Percentiles rank a stretch among this genome's conserved stretches.
Evolutionary conservation across 768 basidiomycete species (phyloP).

Genomic region (Trametopsis cervina): DNA sequence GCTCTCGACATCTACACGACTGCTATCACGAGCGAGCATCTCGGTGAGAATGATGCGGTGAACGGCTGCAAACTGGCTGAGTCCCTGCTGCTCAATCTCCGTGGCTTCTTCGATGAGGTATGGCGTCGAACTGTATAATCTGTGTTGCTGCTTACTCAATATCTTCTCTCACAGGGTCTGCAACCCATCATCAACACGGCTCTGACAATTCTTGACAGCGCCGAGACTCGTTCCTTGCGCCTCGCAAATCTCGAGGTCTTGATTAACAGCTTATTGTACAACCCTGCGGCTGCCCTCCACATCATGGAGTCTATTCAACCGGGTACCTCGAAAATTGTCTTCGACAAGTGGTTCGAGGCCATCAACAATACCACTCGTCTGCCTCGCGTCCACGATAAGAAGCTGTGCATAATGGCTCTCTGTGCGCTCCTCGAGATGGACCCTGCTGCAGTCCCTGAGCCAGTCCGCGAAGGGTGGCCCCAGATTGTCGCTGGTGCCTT

Average conservation of each 20-base stretch:
- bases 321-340: conserved; percentile 67
- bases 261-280: conserved; percentile 79
- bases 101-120: conserved; percentile 75
- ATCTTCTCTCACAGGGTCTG: conserved; percentile 39
- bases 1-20: conserved; percentile 79
- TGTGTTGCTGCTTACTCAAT: conserved; percentile 3
- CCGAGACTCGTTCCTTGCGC: conserved; percentile 55
- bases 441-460: conserved; percentile 45
- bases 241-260: conserved; percentile 81
- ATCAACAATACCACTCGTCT: conserved; percentile 54
- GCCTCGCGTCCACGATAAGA: conserved; percentile 89
- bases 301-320: conserved; percentile 58
- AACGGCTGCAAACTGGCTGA: conserved; percentile 85
- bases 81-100: conserved; percentile 72
- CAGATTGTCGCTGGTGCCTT: conserved; percentile 66
- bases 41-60: conserved; percentile 80
- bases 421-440: conserved; percentile 73
- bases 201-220: conserved; percentile 49
- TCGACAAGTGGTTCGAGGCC: conserved; percentile 76
- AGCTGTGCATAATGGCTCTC: conserved; percentile 68
- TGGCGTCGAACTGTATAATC: conserved; percentile 15
- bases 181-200: conserved; percentile 59
- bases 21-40: conserved; percentile 56
- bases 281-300: conserved; percentile 68
- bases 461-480: conserved; percentile 65